These are phyloP conservation scores for Coprinopsis marcescibilis DNA, from an alignment of 768 basidiomycete species.

Conservation along the genomic window DNA sequence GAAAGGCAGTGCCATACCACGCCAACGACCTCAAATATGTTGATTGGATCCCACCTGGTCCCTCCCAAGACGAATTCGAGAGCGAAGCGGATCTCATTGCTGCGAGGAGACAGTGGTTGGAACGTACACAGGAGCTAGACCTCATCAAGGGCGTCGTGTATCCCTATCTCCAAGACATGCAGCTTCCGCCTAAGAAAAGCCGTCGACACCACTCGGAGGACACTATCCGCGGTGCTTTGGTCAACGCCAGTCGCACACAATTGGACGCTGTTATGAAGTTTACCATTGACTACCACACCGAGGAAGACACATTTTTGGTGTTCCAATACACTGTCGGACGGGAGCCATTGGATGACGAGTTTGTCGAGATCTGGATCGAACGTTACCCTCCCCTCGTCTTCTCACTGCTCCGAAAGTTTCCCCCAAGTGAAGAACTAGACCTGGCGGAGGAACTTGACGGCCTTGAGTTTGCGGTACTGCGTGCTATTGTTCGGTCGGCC, in stretches of 20 bases:
- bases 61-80: neutral
- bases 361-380: slow-evolving; percentile 39
- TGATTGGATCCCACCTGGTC: slow-evolving; percentile 27
- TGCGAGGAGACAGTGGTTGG: slow-evolving; percentile 8
- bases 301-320: slow-evolving; percentile 48
- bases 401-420: slow-evolving; percentile 41
- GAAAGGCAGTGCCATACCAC: slow-evolving; percentile 35
- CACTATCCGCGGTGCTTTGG: slow-evolving; percentile 9
- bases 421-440: slow-evolving; percentile 31
- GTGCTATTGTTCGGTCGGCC: slow-evolving; percentile 47
- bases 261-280: slow-evolving; percentile 34
- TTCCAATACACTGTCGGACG: slow-evolving; percentile 36
- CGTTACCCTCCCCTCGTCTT: slow-evolving; percentile 50
- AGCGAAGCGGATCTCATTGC: neutral
- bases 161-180: slow-evolving; percentile 17
- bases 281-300: slow-evolving; percentile 44
- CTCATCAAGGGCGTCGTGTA: slow-evolving; percentile 24
- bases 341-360: slow-evolving; percentile 20
- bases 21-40: slow-evolving; percentile 35
- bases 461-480: slow-evolving; percentile 31
- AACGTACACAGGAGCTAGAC: slow-evolving; percentile 18
- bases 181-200: slow-evolving; percentile 9
- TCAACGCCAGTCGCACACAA: slow-evolving; percentile 21
- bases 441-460: slow-evolving; percentile 27
- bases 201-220: slow-evolving; percentile 6